Evolutionary conservation across 2,329 filamentous ascomycete genomes (phyloP).

Genomic region (Geosmithia flava): DNA sequence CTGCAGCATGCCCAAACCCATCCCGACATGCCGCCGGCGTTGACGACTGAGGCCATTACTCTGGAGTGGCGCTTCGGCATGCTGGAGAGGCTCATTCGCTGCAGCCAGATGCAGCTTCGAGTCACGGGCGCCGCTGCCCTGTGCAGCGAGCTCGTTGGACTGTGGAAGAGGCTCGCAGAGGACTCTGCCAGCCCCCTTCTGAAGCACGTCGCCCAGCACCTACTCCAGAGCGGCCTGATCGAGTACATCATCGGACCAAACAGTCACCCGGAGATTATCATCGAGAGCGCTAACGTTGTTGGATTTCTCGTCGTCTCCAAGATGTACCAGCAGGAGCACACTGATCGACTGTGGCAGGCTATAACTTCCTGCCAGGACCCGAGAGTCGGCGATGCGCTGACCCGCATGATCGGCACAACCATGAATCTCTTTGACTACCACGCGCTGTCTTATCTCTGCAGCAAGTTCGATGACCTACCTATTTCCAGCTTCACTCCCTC

Average conservation of each 20-base stretch:
- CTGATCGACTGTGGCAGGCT: constrained; percentile 74
- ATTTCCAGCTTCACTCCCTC: constrained; percentile 47
- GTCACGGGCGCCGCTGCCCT: constrained; percentile 67
- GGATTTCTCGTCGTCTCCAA: constrained; percentile 75
- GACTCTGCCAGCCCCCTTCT: constrained; percentile 36
- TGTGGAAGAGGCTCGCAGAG: constrained; percentile 46
- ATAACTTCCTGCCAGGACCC: constrained; percentile 73
- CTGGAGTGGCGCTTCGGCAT: constrained; percentile 59
- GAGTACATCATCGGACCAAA: constrained; percentile 83
- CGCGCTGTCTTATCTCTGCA: constrained; percentile 51
- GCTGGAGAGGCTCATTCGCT: constrained; percentile 61
- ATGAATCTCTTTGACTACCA: constrained; percentile 33
- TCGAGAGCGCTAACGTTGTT: constrained; percentile 69
- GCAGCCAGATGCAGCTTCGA: constrained; percentile 82
- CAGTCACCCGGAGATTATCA: constrained; percentile 83
- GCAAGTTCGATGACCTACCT: constrained; percentile 55
- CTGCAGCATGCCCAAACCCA: constrained; percentile 11
- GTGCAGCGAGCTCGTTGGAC: constrained; percentile 53
- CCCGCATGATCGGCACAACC: constrained; percentile 47
- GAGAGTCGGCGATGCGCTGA: constrained; percentile 68
- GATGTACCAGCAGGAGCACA: constrained; percentile 59
- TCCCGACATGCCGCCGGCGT: constrained; percentile 23
- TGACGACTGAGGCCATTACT: constrained; percentile 36
- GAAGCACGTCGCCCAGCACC: constrained; percentile 54
- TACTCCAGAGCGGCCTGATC: constrained; percentile 60